Base-by-base conservation (phyloP, 1,139 yeast genomes). In the Hanseniaspora gamundiae region DNA sequence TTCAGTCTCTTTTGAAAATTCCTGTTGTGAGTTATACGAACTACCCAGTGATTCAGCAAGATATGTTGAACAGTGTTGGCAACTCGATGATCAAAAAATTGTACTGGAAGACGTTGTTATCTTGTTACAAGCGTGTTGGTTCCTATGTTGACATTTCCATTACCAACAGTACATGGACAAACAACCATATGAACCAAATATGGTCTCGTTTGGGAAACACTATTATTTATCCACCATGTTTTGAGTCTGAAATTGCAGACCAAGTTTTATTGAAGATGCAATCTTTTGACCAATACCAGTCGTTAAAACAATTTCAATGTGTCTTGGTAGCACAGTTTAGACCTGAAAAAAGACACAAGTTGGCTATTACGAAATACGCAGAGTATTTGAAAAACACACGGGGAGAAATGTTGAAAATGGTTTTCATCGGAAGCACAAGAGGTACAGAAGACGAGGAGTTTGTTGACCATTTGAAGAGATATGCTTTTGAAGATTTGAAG, bases 111-210 rank as follows among this genome's bases (percentile, higher is more conserved):
- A 7, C 61, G 0, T 67, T 84, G 51, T 71, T 78, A 69, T 64
- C 69, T 41, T 58, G 78, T n/a, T 88, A 87, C 61, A 69, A 73
- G 10, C 67, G 70, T 48, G 74, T 78, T 45, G 95, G 95, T 0
- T 64, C 75, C 0, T 77, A 70, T 58, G 81, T 83, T 24, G 74
- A 77, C 48, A 61, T 83, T 38, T 78, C 80, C 0, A 69, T 81
- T 50, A 76, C 91, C 35, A 93, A 93, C 60, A 91, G 96, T 0
- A 72, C 95, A 0, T 93, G 98, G 98, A 91, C 98, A 0, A 70
- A 66, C 48, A 72, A 78, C 52, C 96, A 91, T 59, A 76, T 93
- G 48, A 54, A 60, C 24, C 56, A 64, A 2, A 76, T 80, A 27
- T 85, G 94, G 91, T 56, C 52, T 45, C 46, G 46, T 50, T 55